These are phyloP conservation scores for Kappamyces sp. DNA, from an alignment of 192 early-diverging fungal species.

Conservation along the genomic window DNA sequence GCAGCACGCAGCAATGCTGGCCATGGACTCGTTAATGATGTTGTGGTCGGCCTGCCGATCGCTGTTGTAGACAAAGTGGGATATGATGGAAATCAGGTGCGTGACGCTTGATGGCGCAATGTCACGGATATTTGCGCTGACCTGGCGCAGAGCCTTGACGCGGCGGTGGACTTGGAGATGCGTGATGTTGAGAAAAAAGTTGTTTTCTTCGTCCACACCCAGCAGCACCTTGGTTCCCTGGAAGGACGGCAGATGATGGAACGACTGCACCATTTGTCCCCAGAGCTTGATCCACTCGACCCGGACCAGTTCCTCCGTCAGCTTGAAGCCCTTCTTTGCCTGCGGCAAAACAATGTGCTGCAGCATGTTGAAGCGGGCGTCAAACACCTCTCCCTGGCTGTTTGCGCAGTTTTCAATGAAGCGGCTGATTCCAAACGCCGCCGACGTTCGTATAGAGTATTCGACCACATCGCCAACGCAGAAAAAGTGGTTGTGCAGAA, in stretches of 20 bases:
- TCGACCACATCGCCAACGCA: conserved; percentile 80
- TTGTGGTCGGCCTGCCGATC: conserved; percentile 64
- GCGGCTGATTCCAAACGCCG: conserved; percentile 64
- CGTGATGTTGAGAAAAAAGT: conserved; percentile 91
- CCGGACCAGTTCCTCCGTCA: conserved; percentile 50
- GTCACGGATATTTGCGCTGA: conserved; percentile 30
- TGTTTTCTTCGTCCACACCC: conserved; percentile 81
- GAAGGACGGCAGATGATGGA: conserved; percentile 55
- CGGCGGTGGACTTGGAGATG: conserved; percentile 96
- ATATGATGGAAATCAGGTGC: conserved; percentile 77
- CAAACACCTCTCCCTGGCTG: conserved; percentile 12
- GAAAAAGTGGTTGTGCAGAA: conserved; percentile 83
- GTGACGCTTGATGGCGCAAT: conserved; percentile 48
- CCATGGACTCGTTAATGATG: conserved; percentile 76
- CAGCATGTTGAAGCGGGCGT: conserved; percentile 30
- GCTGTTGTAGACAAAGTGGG: conserved; percentile 80
- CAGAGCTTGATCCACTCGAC: conserved; percentile 66
- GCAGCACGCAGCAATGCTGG: conserved; percentile 67
- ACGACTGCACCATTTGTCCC: conserved; percentile 53
- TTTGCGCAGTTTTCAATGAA: conserved; percentile 57
- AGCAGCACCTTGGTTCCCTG: conserved; percentile 59
- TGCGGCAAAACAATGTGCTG: conserved; percentile 62
- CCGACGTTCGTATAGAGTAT: conserved; percentile 77
- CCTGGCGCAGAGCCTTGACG: conserved; percentile 63
- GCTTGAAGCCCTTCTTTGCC: conserved; percentile 63